Evolutionary conservation across 176 grass and related monocot genomes (phyloP).

Genomic region (Zoysia japonica): DNA sequence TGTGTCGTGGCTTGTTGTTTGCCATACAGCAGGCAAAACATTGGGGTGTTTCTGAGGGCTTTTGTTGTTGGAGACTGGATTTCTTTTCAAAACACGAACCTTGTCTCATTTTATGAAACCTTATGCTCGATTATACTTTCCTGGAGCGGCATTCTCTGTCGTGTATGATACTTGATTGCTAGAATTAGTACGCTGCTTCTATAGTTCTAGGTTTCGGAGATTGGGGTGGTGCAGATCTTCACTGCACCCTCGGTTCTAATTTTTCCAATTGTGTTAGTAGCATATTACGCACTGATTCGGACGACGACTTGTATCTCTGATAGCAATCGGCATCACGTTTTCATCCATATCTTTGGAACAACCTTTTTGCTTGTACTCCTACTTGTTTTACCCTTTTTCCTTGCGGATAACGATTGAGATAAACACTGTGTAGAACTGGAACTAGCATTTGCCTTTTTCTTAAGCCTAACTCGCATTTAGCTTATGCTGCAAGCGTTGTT

Average conservation of each 20-base stretch:
- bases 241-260: neutral
- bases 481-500: no score
- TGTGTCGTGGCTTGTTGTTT: neutral
- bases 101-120: neutral
- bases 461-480: no score
- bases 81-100: no score
- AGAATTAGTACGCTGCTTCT: neutral
- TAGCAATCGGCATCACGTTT: neutral
- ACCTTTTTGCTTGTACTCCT: neutral
- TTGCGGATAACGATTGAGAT: neutral
- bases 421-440: no score
- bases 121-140: neutral
- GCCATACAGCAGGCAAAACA: neutral
- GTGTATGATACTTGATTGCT: neutral
- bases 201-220: neutral
- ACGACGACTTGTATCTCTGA: neutral
- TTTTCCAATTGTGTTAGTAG: neutral
- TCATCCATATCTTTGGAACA: neutral
- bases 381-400: neutral
- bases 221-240: neutral
- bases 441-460: no score
- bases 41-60: neutral
- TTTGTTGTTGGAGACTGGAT: constrained; percentile 5
- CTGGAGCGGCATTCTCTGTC: neutral
- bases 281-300: neutral